Conservation (phyloP, 352 stramenopile species). For the Peronospora destructor region DNA sequence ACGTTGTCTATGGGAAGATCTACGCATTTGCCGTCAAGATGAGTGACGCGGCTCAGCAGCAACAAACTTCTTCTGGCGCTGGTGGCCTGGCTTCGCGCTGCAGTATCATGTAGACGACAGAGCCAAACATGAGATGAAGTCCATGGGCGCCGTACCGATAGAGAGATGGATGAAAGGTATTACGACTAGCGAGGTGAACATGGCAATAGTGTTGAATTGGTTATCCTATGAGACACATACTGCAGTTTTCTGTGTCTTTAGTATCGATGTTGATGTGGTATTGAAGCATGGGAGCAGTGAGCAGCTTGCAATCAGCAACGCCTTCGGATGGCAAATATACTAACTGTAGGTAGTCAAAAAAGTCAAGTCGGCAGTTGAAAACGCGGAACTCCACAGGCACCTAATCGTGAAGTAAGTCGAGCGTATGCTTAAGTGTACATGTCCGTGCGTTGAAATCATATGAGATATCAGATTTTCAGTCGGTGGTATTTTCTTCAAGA, state of each 20-base stretch:
- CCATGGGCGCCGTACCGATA: constrained; percentile 11
- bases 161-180: constrained; percentile 15
- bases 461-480: no score
- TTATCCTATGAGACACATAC: neutral
- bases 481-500: no score
- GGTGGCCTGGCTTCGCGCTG: constrained; percentile 44
- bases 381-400: no score
- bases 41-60: constrained; percentile 45
- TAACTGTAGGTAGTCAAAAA: no score
- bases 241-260: constrained; percentile 1
- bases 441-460: no score
- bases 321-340: no score
- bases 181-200: constrained; percentile 16
- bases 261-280: no score
- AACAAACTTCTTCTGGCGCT: constrained; percentile 25
- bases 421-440: no score
- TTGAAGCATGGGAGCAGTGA: no score
- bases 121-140: neutral
- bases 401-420: no score
- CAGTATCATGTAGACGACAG: constrained; percentile 57
- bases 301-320: no score
- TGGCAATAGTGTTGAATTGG: constrained; percentile 7
- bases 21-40: constrained; percentile 64
- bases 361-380: no score
- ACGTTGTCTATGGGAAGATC: constrained; percentile 56